Conservation (phyloP, 257 asterid genomes). For the Petunia axillaris region DNA sequence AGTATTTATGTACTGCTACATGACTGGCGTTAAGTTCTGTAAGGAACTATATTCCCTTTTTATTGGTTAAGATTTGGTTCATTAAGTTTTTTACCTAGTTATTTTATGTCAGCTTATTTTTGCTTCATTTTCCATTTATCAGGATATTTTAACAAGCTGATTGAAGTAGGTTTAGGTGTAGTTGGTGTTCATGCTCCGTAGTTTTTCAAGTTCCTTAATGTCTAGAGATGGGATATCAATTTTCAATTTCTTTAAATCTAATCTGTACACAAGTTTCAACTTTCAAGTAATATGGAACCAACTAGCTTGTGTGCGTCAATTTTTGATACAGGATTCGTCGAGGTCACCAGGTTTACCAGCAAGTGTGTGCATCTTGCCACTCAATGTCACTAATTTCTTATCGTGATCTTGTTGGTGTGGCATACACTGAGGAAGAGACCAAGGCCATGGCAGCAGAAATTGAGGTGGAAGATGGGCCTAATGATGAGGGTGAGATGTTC, state of each 20-base stretch:
- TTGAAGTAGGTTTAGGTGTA: neutral
- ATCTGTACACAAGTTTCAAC: neutral
- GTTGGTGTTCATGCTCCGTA: neutral
- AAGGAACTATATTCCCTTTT: neutral
- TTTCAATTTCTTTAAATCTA: neutral
- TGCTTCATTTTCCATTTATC: neutral
- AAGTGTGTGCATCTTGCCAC: constrained; percentile 86
- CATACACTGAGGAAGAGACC: constrained; percentile 82
- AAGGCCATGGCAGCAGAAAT: constrained; percentile 89
- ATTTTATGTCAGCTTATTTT: neutral
- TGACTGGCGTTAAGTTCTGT: neutral
- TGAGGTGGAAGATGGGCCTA: constrained; percentile 86
- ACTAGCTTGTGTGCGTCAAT: constrained; percentile 10
- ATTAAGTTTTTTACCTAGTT: neutral
- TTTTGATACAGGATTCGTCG: constrained; percentile 65
- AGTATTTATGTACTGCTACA: constrained; percentile 33
- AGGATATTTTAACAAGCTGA: neutral
- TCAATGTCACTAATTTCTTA: constrained; percentile 74
- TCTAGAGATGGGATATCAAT: neutral
- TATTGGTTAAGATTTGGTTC: neutral
- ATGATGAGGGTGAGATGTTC: constrained; percentile 84
- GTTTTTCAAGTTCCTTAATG: neutral
- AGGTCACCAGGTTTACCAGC: constrained; percentile 75
- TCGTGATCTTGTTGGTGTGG: constrained; percentile 87
- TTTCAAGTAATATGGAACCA: constrained; percentile 5